Evolutionary conservation across 805 yeast species (phyloP).

Genomic region (Naumovozyma dairenensis): DNA sequence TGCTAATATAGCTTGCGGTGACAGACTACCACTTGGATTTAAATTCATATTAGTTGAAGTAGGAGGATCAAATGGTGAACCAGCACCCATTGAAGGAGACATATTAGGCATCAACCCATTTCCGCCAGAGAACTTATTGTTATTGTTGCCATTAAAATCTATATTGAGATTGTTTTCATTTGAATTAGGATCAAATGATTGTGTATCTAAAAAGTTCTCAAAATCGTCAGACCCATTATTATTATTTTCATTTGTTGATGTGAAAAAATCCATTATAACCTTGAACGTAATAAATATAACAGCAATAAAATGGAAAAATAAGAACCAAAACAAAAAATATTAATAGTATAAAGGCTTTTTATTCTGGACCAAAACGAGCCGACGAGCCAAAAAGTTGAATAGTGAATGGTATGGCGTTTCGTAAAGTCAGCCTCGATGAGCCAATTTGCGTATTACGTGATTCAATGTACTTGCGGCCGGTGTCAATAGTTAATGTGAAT

Average conservation of each 20-base stretch:
- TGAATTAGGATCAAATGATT: slow-evolving; percentile 23
- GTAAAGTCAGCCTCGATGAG: too few relatives aligned
- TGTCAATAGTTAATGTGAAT: too few relatives aligned
- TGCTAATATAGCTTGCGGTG: slow-evolving; percentile 29
- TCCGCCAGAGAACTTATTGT: not conserved
- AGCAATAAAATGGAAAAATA: too few relatives aligned
- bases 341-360: too few relatives aligned
- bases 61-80: slow-evolving; percentile 3
- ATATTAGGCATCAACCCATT: not conserved
- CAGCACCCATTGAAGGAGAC: not conserved
- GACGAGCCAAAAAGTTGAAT: too few relatives aligned
- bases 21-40: slow-evolving; percentile 8
- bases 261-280: too few relatives aligned
- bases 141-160: not conserved
- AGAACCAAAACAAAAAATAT: too few relatives aligned
- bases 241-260: slow-evolving; percentile 1
- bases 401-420: too few relatives aligned
- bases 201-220: slow-evolving; percentile 39
- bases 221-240: slow-evolving; percentile 9
- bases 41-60: not conserved
- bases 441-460: too few relatives aligned
- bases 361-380: too few relatives aligned
- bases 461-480: too few relatives aligned
- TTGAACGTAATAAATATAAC: too few relatives aligned
- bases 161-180: slow-evolving; percentile 4